phyloP scores from a whole-genome alignment of 2,329 filamentous ascomycete genomes.

The Aspergillus caelatus region DNA sequence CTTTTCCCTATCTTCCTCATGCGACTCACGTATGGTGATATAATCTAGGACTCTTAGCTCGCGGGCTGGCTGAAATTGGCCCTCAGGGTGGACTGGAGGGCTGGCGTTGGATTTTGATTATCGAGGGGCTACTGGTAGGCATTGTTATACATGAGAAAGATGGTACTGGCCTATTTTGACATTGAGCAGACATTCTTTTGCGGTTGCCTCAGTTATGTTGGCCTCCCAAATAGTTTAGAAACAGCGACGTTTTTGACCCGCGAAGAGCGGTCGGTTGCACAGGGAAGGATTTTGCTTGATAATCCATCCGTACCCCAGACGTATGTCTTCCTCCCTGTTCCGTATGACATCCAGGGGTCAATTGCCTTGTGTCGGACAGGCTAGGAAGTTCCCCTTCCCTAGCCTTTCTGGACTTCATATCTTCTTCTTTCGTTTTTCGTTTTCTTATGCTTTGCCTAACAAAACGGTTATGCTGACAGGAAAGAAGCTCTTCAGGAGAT shows the following conservation, averaged over 20 bases:
- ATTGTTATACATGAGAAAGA: neutral
- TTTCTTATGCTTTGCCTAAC: neutral
- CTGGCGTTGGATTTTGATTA: slow-evolving; percentile 67
- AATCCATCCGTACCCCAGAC: slow-evolving; percentile 28
- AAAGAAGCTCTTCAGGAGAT: slow-evolving; percentile 19
- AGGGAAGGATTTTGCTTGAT: slow-evolving; percentile 48
- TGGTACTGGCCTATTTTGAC: neutral
- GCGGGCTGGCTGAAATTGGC: slow-evolving; percentile 64
- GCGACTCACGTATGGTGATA: neutral
- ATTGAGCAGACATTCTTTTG: slow-evolving; percentile 54
- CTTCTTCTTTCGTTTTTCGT: no score
- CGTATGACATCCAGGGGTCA: neutral
- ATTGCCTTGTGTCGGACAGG: neutral
- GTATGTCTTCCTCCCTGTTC: slow-evolving; percentile 21
- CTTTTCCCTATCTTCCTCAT: neutral
- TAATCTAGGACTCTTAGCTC: slow-evolving; percentile 56
- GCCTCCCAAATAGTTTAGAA: slow-evolving; percentile 60
- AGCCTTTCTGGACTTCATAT: no score
- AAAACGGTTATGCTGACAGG: neutral
- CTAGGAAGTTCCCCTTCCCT: neutral
- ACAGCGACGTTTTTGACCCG: slow-evolving; percentile 57
- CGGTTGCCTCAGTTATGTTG: slow-evolving; percentile 55
- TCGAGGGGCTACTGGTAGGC: slow-evolving; percentile 54
- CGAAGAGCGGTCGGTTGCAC: slow-evolving; percentile 56
- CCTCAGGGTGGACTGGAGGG: slow-evolving; percentile 55